Evolutionary conservation across 768 basidiomycete genomes (phyloP), one percentile per base, ranked within the genome.

Genomic region (Tulasnella sp.): DNA sequence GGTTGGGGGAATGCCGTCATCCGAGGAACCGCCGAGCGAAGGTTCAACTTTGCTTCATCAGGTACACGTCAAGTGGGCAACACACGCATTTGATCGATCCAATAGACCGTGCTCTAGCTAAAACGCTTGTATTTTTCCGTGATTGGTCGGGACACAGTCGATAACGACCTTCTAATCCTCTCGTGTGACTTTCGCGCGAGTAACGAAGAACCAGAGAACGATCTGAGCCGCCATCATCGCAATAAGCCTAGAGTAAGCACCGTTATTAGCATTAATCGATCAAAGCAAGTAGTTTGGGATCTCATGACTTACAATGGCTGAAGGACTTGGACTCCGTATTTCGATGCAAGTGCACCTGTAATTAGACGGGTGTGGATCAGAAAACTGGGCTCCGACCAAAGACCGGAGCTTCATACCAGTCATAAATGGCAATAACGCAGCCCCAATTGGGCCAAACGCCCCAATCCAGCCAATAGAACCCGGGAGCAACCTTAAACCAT

Each of bases 381-480:
- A 21, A 52, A 0, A 52, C 0, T 21, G 21, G n/a, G 24, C n/a
- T 71, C 0, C 2, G 1, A 19, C 7, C 34, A 14, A 71, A 3
- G 7, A 7, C 8, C 34, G 5, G 19, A n/a, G 24, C 52, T 24
- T 52, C 40, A 4, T 27, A 71, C 80, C 80, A 3, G 82, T 81
- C 68, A 93, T 87, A 82, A 94, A 93, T 0, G 94, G 93, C 5
- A 94, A 83, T 8, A 92, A 81, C 0, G 93, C 93, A 46, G 78
- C 75, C 40, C 52, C 75, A 73, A 40, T 71, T 31, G 73, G 78
- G n/a, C 78, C 78, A 36, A 72, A 80, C 16, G 85, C 85, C 0
- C 85, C 84, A 62, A 87, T 86, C 84, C 85, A 85, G 18, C 86
- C 80, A 68, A 80, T 80, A 19, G 75, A 80, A 8, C 79, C 74